Base-by-base conservation (phyloP, 108 stramenopile genomes). In the Fistulifera pelliculosa region DNA sequence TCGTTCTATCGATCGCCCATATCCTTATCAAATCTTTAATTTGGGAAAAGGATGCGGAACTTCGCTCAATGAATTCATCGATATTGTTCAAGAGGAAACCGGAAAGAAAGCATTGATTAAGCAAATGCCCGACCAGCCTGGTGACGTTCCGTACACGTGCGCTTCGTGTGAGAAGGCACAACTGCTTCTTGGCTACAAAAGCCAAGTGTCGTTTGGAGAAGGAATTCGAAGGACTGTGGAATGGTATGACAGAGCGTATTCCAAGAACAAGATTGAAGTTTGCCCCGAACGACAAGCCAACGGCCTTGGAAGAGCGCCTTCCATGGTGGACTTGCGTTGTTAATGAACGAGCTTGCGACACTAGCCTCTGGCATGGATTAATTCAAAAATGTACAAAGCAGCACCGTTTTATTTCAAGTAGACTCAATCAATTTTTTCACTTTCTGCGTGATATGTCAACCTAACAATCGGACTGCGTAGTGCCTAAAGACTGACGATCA, bases 71-170 rank as follows among this genome's bases (percentile, higher is more conserved):
- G 86, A 94, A 44, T 98, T 99, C 64, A 96, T 99, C 65, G 49
- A 61, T 15, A 68, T 96, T 40, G 95, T 99, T 15, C 93, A 98
- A 66, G 76, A 84, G 61, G 66, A 85, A 54, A 73, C 76, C 1
- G 96, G 94, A 3, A 85, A 80, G 56, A 69, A 86, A 56, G 96
- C 98, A 1, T 70, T 69, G 38, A 87, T 97, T 62, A 81, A 84
- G 45, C 42, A 88, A 7, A 58, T 96, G 62, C 96, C 96, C 19
- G 95, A 98, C 52, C 98, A 98, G 66, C 96, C 98, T 17, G 98
- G 98, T 18, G 98, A 99, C 72, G 98, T 98, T 7, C 96, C 96
- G 0, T 88, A 94, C 76, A 99, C 97, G 15, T 98, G 96, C 72
- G 96, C 97, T 0, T 88, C 96, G 68, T 90, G 94, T 31, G 69